These are phyloP conservation scores for Ophiostoma sp. DNA, from an alignment of 2,329 filamentous ascomycete species.

Conservation along the genomic window DNA sequence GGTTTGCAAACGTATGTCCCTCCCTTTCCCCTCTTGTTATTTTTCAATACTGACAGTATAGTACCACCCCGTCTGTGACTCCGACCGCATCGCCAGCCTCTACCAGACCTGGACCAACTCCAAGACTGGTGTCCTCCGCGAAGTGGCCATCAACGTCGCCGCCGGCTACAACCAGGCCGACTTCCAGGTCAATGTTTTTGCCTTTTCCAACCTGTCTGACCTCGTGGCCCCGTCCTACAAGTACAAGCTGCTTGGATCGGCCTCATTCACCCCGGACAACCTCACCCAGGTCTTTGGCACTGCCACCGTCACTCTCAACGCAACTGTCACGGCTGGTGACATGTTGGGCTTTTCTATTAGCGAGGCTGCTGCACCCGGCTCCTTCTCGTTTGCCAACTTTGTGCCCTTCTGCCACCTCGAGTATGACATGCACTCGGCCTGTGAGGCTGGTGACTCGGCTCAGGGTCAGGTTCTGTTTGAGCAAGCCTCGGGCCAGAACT, in stretches of 20 bases:
- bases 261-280: neutral
- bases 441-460: neutral
- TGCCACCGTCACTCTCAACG: neutral
- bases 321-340: neutral
- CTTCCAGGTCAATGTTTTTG: neutral
- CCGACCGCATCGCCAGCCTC: neutral
- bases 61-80: constrained; percentile 8
- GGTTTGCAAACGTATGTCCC: neutral
- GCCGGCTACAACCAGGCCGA: neutral
- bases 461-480: neutral
- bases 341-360: neutral
- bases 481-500: neutral
- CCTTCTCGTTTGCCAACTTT: neutral
- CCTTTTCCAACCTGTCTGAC: neutral
- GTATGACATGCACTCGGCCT: neutral
- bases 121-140: neutral
- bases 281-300: constrained; percentile 1
- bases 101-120: constrained; percentile 8
- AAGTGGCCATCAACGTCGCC: neutral
- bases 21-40: no score
- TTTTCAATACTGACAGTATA: no score
- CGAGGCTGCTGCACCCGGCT: neutral
- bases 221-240: neutral
- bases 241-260: neutral
- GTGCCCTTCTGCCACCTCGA: neutral